Evolutionary conservation across 352 stramenopile genomes (phyloP).

Genomic region (Blastocystis sp.): DNA sequence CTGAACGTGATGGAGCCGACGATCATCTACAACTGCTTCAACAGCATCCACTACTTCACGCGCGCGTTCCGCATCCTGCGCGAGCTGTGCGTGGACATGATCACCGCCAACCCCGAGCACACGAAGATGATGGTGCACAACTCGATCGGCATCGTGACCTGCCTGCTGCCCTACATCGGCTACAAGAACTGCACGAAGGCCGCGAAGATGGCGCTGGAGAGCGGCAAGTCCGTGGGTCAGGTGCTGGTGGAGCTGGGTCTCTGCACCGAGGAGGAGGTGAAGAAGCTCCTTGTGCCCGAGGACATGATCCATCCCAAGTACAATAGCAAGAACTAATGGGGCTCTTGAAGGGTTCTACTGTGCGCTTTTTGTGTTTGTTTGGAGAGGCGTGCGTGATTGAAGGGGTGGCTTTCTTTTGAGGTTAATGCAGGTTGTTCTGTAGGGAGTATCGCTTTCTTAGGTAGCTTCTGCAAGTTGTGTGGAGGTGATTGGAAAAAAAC

Average conservation of each 20-base stretch:
- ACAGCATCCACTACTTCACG: conserved; percentile 32
- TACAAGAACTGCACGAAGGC: conserved; percentile 12
- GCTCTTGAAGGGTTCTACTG: conserved; percentile 38
- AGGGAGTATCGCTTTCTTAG: not conserved
- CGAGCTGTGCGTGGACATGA: conserved; percentile 15
- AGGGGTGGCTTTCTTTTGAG: not conserved
- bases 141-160: conserved; percentile 44
- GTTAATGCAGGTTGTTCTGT: not conserved
- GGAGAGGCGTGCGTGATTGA: not conserved
- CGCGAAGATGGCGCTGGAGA: conserved; percentile 37
- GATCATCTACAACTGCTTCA: too few relatives aligned
- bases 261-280: conserved; percentile 42
- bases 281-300: conserved; percentile 50
- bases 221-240: conserved; percentile 32
- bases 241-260: conserved; percentile 45
- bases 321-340: conserved; percentile 42
- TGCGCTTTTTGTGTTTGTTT: not conserved
- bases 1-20: too few relatives aligned
- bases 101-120: conserved; percentile 43
- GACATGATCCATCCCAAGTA: conserved; percentile 63
- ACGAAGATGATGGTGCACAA: conserved; percentile 34
- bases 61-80: conserved; percentile 36
- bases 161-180: too few relatives aligned
- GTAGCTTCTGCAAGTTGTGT: not conserved
- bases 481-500: not conserved